Percentiles rank a stretch among this genome's conserved stretches.
These are phyloP conservation scores for Pleurotus giganteus DNA, from an alignment of 768 basidiomycete genomes.

Conservation along the genomic window DNA sequence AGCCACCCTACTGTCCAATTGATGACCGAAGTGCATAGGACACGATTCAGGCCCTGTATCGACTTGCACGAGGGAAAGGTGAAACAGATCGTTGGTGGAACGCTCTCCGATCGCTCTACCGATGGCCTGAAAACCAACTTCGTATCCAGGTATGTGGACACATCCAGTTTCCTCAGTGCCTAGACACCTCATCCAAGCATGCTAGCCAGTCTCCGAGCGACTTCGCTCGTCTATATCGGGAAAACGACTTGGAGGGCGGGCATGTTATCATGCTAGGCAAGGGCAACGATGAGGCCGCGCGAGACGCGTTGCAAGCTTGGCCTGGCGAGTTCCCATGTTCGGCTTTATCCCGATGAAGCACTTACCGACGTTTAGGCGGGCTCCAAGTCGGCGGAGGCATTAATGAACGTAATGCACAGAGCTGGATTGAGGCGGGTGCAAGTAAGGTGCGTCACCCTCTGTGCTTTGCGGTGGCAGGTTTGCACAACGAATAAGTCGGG, in stretches of 20 bases:
- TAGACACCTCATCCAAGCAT: neutral
- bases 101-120: constrained; percentile 69
- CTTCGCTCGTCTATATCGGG: constrained; percentile 77
- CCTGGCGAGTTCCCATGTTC: constrained; percentile 47
- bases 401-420: constrained; percentile 69
- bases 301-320: constrained; percentile 81
- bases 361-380: constrained; percentile 44
- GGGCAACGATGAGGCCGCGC: constrained; percentile 87
- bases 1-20: no score
- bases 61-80: constrained; percentile 95
- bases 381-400: constrained; percentile 96
- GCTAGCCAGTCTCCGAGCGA: constrained; percentile 72
- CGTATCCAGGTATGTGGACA: constrained; percentile 67
- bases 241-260: constrained; percentile 72
- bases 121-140: constrained; percentile 81
- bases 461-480: neutral
- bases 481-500: no score
- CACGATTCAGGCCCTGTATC: constrained; percentile 85
- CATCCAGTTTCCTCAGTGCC: neutral
- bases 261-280: constrained; percentile 97
- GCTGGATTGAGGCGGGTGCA: constrained; percentile 88
- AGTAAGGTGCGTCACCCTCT: constrained; percentile 57
- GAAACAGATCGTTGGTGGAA: constrained; percentile 97
- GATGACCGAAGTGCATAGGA: neutral
- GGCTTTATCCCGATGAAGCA: constrained; percentile 1